Evolutionary conservation across 768 basidiomycete genomes (phyloP).

Genomic region (Leccinum disarticulatum): DNA sequence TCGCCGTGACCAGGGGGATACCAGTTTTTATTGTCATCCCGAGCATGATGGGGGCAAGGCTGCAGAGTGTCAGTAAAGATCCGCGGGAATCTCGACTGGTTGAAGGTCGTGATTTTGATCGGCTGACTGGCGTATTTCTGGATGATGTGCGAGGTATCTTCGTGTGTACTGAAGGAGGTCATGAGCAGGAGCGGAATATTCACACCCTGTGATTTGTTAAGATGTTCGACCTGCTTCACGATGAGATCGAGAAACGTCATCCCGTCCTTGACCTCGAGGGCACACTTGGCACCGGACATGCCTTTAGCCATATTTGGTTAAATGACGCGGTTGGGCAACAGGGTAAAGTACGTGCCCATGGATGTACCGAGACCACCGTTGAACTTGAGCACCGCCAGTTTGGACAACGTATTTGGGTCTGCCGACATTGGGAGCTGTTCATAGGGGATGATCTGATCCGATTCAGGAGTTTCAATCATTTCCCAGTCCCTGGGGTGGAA

Average conservation of each 20-base stretch:
- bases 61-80: conserved; percentile 88
- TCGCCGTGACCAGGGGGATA: conserved; percentile 98
- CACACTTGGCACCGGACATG: conserved; percentile 86
- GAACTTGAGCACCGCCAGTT: conserved; percentile 93
- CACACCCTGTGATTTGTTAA: conserved; percentile 80
- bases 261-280: conserved; percentile 94
- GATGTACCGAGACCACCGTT: conserved; percentile 93
- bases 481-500: conserved; percentile 70
- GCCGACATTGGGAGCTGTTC: conserved; percentile 58
- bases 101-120: conserved; percentile 88
- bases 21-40: conserved; percentile 89
- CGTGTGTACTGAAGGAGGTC: conserved; percentile 99
- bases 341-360: conserved; percentile 57
- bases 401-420: conserved; percentile 73
- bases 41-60: conserved; percentile 74
- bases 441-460: conserved; percentile 86
- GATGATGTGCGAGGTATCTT: conserved; percentile 94
- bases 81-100: conserved; percentile 92
- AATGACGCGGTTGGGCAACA: not conserved
- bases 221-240: conserved; percentile 93
- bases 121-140: conserved; percentile 97
- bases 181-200: conserved; percentile 97
- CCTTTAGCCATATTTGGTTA: conserved; percentile 38
- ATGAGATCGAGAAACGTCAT: conserved; percentile 97
- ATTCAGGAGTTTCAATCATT: conserved; percentile 81